Percentiles rank a stretch among this genome's conserved stretches.
phyloP scores from a whole-genome alignment of 2,329 filamentous ascomycete species.

The Fusarium fujikuroi region DNA sequence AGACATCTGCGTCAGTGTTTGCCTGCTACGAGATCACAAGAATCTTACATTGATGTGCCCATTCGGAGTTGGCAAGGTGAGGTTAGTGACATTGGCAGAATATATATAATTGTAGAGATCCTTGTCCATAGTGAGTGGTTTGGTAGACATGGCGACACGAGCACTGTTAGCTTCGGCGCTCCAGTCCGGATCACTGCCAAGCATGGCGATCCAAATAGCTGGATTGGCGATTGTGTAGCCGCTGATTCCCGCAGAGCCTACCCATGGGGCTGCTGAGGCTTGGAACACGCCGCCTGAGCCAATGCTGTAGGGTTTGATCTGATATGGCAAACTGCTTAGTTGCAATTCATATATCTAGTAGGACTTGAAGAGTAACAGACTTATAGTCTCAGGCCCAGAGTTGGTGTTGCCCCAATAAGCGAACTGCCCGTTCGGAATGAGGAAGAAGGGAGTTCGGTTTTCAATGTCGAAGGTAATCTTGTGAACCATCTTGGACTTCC shows the following conservation, averaged over 20 bases:
- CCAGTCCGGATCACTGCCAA: not conserved
- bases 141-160: not conserved
- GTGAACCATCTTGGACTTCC: not conserved
- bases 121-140: fast-evolving
- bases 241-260: not conserved
- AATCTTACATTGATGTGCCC: not conserved
- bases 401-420: not conserved
- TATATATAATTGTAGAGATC: not conserved
- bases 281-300: not conserved
- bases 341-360: not conserved
- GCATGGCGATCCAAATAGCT: not conserved
- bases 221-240: not conserved
- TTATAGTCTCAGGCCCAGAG: not conserved
- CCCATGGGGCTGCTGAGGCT: not conserved
- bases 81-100: not conserved
- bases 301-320: not conserved
- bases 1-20: not conserved
- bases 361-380: not conserved
- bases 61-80: not conserved
- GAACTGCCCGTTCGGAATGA: not conserved
- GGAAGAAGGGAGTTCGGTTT: not conserved
- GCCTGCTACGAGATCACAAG: not conserved
- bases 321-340: not conserved
- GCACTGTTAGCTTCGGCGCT: not conserved
- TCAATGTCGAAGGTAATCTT: not conserved